phyloP scores from a whole-genome alignment of 495 filamentous ascomycete genomes.

The Penicillium cinerascens region DNA sequence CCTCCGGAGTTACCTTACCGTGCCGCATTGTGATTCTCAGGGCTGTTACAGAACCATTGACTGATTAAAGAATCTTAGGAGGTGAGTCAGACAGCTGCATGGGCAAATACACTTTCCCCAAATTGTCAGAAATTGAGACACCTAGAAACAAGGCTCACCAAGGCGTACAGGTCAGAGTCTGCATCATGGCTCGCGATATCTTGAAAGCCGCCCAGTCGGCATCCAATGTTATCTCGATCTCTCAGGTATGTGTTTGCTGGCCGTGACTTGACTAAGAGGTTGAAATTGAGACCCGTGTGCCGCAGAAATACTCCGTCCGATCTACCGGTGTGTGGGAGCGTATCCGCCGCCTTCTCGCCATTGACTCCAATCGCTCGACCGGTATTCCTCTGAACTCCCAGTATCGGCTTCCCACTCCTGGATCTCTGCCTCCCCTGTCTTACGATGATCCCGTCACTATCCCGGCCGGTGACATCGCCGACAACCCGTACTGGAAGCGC shows the following conservation, averaged over 20 bases:
- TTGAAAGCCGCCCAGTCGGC: conserved; percentile 44
- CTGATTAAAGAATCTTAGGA: conserved; percentile 9
- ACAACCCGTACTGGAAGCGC: conserved; percentile 98
- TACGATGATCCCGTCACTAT: conserved; percentile 90
- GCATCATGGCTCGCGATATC: conserved; percentile 41
- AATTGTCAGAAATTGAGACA: neutral
- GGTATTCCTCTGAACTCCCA: conserved; percentile 91
- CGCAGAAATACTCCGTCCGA: conserved; percentile 95
- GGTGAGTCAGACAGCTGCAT: conserved; percentile 9
- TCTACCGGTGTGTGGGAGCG: conserved; percentile 86
- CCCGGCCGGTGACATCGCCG: conserved; percentile 92
- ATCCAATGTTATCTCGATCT: conserved; percentile 35
- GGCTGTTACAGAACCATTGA: conserved; percentile 12
- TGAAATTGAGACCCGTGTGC: neutral
- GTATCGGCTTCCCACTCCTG: conserved; percentile 86
- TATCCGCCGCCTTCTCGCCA: conserved; percentile 69
- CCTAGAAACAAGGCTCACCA: conserved; percentile 6
- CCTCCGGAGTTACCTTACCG: conserved; percentile 18
- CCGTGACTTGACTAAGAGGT: neutral
- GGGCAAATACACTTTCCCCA: neutral
- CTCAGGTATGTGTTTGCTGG: conserved; percentile 27
- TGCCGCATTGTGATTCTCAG: conserved; percentile 11
- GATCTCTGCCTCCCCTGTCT: conserved; percentile 64
- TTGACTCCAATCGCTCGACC: conserved; percentile 86
- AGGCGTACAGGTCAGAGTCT: conserved; percentile 25